Evolutionary conservation across 306 rosid species (phyloP).

Genomic region (Dryas drummondii): DNA sequence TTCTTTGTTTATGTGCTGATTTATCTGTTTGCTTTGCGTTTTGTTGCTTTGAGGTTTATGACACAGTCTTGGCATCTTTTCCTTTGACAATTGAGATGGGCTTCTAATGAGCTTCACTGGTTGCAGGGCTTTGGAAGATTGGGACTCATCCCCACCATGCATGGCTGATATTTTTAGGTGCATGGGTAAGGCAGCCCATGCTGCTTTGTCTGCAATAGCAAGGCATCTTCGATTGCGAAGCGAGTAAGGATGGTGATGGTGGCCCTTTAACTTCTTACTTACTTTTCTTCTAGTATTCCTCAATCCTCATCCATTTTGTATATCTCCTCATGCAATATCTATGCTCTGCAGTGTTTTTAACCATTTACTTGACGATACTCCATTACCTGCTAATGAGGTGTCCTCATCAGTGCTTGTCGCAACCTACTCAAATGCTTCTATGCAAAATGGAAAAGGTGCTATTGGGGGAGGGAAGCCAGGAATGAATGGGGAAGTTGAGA

Average conservation of each 20-base stretch:
- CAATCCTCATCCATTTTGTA: conserved; percentile 8
- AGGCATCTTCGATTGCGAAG: conserved; percentile 88
- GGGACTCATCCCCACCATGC: conserved; percentile 94
- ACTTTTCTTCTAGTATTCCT: conserved; percentile 4
- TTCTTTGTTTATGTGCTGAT: background rate
- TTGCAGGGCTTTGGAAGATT: conserved; percentile 91
- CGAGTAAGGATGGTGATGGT: conserved; percentile 68
- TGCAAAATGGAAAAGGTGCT: conserved; percentile 73
- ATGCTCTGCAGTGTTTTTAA: conserved; percentile 74
- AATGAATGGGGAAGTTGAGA: conserved; percentile 76
- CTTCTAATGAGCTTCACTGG: conserved; percentile 8
- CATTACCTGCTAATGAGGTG: conserved; percentile 80
- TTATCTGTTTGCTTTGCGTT: background rate
- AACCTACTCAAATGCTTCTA: conserved; percentile 50
- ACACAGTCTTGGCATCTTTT: background rate
- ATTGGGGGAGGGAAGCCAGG: conserved; percentile 81
- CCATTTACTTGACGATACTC: conserved; percentile 91
- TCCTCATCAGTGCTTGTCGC: conserved; percentile 93
- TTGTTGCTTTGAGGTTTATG: background rate
- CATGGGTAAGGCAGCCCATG: conserved; percentile 92
- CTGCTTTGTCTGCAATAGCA: conserved; percentile 77
- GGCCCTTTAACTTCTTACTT: conserved; percentile 7
- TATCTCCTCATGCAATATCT: conserved; percentile 23
- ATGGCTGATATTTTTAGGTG: conserved; percentile 87
- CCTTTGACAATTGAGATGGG: background rate